Conservation (phyloP, 345 rosid species). For the Lepidium africanum region DNA sequence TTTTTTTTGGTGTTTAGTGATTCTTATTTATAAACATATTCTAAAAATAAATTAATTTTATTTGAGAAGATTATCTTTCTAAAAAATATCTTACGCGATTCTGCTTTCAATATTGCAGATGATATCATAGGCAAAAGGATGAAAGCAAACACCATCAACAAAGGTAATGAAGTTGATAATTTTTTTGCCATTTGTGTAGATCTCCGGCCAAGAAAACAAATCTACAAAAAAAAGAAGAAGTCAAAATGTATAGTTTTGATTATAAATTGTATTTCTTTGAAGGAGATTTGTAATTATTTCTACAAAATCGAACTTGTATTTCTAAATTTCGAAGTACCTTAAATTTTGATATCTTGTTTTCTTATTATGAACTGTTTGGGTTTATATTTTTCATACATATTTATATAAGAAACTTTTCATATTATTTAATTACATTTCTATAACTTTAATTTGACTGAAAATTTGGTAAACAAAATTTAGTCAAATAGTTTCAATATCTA, state of each 20-base stretch:
- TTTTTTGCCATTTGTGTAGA: background rate
- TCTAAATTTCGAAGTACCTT: background rate
- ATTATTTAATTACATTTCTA: background rate
- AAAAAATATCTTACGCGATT: background rate
- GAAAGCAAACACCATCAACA: constrained; percentile 1
- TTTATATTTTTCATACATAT: background rate
- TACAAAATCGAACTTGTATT: background rate
- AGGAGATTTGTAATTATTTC: background rate
- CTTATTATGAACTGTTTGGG: background rate
- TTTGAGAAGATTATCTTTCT: too few relatives aligned
- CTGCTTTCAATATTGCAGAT: too few relatives aligned
- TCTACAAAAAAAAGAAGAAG: background rate
- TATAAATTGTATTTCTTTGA: background rate
- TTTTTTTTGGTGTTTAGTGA: too few relatives aligned
- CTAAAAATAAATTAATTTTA: too few relatives aligned
- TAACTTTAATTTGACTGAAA: background rate
- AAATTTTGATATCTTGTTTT: too few relatives aligned
- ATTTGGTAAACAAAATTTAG: background rate
- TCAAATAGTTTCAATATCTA: background rate
- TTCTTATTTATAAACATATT: too few relatives aligned
- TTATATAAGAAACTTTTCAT: background rate
- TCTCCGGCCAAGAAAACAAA: background rate
- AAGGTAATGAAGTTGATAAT: background rate
- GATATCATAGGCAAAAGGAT: background rate
- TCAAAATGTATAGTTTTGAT: background rate